Evolutionary conservation across 306 rosid species (phyloP), one percentile per base, ranked within the genome.

Genomic region (Crotalaria pallida): DNA sequence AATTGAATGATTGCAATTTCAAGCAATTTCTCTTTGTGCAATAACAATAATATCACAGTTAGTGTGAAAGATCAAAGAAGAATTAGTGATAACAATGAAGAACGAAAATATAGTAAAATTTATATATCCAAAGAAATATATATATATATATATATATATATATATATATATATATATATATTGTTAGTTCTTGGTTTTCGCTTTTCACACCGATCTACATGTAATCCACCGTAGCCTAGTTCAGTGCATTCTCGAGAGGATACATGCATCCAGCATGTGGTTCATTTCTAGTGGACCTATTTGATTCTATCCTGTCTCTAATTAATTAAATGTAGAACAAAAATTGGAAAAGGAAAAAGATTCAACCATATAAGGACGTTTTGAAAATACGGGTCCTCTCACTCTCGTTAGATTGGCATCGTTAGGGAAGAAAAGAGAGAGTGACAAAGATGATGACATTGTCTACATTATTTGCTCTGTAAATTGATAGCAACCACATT

Each of bases 401-500:
- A 45, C 58, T 41, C 21, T 51, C 15, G 51, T 6, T 73, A 38
- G 55, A 51, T 63, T 65, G 24, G 4, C 19, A 60, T 67, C 63
- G 23, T 63, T 52, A 51, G 56, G 63, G 34, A 73, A 63, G 51
- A 38, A 38, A 43, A 22, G 23, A 50, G 18, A 21, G 23, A 1
- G 48, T 48, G 65, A 49, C 41, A 72, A 26, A 17, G 70, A 78
- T 17, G 3, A 23, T 12, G 75, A 52, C 76, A 63, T 58, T 23
- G 58, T 71, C 64, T 44, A 76, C 59, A 79, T 74, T 51, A 61
- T 69, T 52, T 68, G 7, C 50, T 16, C 23, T 2, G 36, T 52
- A 18, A 60, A 67, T 49, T n/a, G 58, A 41, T 52, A 34, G 31
- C 13, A 38, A 15, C 40, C 40, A 67, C 36, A 31, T 66, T 76